phyloP scores from a whole-genome alignment of 306 rosid genomes.

The Citrullus colocynthis region DNA sequence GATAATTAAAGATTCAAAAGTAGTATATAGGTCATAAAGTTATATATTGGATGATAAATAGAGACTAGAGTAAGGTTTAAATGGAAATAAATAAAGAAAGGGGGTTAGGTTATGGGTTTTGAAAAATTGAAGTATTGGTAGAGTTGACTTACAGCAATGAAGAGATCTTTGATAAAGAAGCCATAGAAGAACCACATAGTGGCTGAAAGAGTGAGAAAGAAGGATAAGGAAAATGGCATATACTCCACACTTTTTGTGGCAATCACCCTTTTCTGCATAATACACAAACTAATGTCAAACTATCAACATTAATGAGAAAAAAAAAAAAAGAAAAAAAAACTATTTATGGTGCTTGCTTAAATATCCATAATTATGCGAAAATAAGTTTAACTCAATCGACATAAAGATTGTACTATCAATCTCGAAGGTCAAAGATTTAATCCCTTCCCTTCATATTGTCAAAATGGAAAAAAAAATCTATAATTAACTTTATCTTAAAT shows the following conservation, averaged over 20 bases:
- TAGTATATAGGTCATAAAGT: neutral
- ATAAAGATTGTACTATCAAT: too few species aligned
- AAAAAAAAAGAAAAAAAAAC: too few species aligned
- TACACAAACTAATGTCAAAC: too few species aligned
- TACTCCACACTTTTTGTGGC: constrained; percentile 50
- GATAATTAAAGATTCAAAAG: neutral
- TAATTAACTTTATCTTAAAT: too few species aligned
- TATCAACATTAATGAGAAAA: too few species aligned
- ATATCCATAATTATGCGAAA: too few species aligned
- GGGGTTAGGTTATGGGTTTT: neutral
- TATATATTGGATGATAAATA: neutral
- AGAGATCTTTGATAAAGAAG: constrained; percentile 34
- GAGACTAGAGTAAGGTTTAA: neutral
- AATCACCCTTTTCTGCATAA: constrained; percentile 45
- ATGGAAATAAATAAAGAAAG: neutral
- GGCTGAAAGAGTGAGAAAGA: constrained; percentile 44
- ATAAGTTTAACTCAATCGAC: too few species aligned
- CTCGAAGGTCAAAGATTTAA: too few species aligned
- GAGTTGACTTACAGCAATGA: constrained; percentile 40
- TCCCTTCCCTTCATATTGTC: too few species aligned
- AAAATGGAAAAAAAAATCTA: too few species aligned
- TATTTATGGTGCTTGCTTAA: too few species aligned
- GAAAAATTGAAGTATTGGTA: neutral
- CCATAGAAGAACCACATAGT: constrained; percentile 66
- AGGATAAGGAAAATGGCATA: constrained; percentile 58